phyloP scores from a whole-genome alignment of 2,329 filamentous ascomycete genomes.

The Xylariomycetidae sp. region DNA sequence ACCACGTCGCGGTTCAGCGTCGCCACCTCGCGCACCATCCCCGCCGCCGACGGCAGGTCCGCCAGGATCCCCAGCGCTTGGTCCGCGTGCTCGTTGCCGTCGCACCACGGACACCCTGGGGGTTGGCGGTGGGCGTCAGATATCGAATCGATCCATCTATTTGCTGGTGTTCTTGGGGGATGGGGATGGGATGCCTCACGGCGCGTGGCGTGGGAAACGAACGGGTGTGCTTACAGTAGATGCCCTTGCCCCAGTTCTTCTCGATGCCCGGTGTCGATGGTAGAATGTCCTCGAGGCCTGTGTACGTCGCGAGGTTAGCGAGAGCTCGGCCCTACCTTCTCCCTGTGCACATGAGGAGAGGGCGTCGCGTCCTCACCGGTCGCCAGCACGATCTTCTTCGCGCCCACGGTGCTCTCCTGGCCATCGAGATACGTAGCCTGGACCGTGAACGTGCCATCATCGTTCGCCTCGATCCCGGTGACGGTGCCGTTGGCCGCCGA shows the following conservation, averaged over 20 bases:
- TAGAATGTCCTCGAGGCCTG: conserved; percentile 48
- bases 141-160: too few species aligned
- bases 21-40: conserved; percentile 43
- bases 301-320: too few species aligned
- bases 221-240: too few species aligned
- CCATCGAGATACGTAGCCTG: conserved; percentile 25
- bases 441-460: conserved; percentile 35
- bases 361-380: too few species aligned
- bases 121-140: too few species aligned
- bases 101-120: conserved; percentile 57
- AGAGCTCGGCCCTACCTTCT: too few species aligned
- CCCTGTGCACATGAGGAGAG: too few species aligned
- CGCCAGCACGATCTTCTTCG: conserved; percentile 50
- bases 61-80: conserved; percentile 50
- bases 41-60: conserved; percentile 35
- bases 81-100: conserved; percentile 55
- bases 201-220: too few species aligned
- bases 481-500: conserved; percentile 48
- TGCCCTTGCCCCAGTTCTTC: conserved; percentile 52
- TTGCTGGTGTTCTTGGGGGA: neutral
- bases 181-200: too few species aligned
- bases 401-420: conserved; percentile 29
- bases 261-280: conserved; percentile 47
- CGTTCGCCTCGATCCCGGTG: conserved; percentile 31
- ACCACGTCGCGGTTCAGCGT: conserved; percentile 51